These are phyloP conservation scores for Allium sativum DNA, from an alignment of 106 monocot species.

Conservation along the genomic window DNA sequence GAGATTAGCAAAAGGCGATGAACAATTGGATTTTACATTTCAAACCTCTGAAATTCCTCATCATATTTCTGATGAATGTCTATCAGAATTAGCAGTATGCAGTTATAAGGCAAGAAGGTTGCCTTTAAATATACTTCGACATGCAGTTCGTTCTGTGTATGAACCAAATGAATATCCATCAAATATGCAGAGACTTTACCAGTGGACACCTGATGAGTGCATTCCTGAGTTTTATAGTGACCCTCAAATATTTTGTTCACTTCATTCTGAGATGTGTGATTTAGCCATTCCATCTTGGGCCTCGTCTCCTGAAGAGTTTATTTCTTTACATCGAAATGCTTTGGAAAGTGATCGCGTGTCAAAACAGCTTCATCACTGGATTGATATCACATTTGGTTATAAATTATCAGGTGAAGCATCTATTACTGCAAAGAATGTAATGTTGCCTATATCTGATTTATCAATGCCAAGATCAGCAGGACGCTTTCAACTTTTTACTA, in stretches of 20 bases:
- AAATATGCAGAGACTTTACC: conserved; percentile 96
- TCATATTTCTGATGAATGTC: conserved; percentile 97
- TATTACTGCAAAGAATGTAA: conserved; percentile 84
- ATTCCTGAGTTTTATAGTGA: conserved; percentile 97
- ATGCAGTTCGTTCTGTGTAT: conserved; percentile 91
- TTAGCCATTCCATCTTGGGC: conserved; percentile 85
- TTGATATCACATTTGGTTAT: conserved; percentile 96
- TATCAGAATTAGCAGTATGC: conserved; percentile 96
- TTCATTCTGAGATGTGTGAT: conserved; percentile 91
- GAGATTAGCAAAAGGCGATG: conserved; percentile 96
- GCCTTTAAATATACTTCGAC: conserved; percentile 63
- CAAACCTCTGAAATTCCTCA: conserved; percentile 89
- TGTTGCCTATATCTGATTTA: conserved; percentile 64
- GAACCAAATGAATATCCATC: conserved; percentile 99
- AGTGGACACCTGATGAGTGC: conserved; percentile 99
- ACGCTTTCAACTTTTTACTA: conserved; percentile 68
- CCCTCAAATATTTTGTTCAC: conserved; percentile 62
- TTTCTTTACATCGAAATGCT: conserved; percentile 67
- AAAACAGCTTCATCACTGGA: conserved; percentile 83
- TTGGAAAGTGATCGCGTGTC: conserved; percentile 90
- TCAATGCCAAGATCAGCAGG: conserved; percentile 61
- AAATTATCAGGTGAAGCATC: conserved; percentile 80
- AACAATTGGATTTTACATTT: conserved; percentile 96
- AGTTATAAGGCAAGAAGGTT: conserved; percentile 97
- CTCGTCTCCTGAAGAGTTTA: conserved; percentile 73